These are phyloP conservation scores for Pestalotiopsis fici DNA, from an alignment of 2,329 filamentous ascomycete genomes.

Conservation along the genomic window DNA sequence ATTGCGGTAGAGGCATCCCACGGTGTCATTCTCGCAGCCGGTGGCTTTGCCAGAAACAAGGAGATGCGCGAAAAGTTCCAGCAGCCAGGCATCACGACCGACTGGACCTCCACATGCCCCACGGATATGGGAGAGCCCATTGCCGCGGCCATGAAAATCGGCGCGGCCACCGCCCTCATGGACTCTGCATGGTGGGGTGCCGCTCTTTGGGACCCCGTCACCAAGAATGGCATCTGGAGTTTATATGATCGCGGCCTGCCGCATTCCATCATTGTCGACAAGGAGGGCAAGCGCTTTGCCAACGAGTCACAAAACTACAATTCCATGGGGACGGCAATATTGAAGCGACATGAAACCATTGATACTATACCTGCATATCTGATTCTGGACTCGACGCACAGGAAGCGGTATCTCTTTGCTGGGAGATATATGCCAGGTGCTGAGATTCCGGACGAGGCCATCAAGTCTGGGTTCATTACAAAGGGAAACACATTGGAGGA, in stretches of 20 bases:
- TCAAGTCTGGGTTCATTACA: conserved; percentile 12
- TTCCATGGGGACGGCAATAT: conserved; percentile 20
- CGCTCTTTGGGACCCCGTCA: conserved; percentile 26
- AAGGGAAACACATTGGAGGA: conserved; percentile 23
- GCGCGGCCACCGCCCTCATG: conserved; percentile 31
- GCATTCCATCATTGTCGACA: conserved; percentile 35
- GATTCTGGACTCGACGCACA: conserved; percentile 31
- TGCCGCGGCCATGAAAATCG: conserved; percentile 25
- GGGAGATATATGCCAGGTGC: background rate
- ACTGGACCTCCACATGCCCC: conserved; percentile 26
- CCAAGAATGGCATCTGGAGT: conserved; percentile 18
- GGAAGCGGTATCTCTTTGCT: conserved; percentile 24
- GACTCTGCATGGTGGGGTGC: conserved; percentile 35
- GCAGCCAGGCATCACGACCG: conserved; percentile 15
- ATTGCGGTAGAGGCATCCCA: conserved; percentile 22
- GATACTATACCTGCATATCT: conserved; percentile 30
- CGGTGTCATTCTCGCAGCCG: conserved; percentile 35
- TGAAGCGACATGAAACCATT: background rate
- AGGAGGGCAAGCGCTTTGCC: conserved; percentile 29
- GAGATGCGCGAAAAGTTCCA: conserved; percentile 28
- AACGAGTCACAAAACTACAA: conserved; percentile 35
- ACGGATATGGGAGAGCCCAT: conserved; percentile 30
- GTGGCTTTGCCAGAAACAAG: conserved; percentile 34
- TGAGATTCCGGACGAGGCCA: background rate
- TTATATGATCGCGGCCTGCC: conserved; percentile 30